phyloP scores from a whole-genome alignment of 106 monocot genomes.

The Narthecium ossifragum region DNA sequence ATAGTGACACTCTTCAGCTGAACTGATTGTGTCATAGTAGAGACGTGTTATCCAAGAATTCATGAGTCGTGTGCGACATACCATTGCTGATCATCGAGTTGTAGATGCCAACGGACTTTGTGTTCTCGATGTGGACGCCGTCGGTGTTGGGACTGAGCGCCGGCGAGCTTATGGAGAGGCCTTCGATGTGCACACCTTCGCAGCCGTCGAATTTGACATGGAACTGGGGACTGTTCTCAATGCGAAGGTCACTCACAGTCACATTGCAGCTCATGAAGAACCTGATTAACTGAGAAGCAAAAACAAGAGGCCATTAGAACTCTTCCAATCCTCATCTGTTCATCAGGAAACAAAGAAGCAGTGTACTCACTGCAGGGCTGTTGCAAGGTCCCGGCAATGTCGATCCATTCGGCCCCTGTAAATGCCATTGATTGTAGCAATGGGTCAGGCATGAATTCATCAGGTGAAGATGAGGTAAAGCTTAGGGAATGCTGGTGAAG shows the following conservation, averaged over 20 bases:
- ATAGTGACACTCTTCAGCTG: too few species aligned
- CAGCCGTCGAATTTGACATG: conserved; percentile 90
- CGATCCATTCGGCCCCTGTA: conserved; percentile 86
- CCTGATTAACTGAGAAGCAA: conserved; percentile 58
- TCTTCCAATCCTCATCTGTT: neutral
- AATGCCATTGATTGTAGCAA: neutral
- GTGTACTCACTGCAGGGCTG: conserved; percentile 68
- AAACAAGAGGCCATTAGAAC: neutral
- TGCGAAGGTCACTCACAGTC: conserved; percentile 40
- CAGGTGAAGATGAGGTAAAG: neutral
- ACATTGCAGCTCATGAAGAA: conserved; percentile 88
- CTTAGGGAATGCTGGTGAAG: neutral
- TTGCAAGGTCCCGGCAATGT: conserved; percentile 92
- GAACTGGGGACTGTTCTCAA: conserved; percentile 95
- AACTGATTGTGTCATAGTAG: too few species aligned
- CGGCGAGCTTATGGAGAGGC: conserved; percentile 32
- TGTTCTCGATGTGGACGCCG: conserved; percentile 35
- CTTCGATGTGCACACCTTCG: conserved; percentile 66
- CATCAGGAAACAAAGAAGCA: neutral
- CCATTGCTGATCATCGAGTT: conserved; percentile 35
- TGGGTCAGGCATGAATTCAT: neutral
- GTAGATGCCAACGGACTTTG: conserved; percentile 26
- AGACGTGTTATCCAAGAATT: too few species aligned
- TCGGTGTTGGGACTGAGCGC: conserved; percentile 46
- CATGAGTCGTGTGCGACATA: too few species aligned